Evolutionary conservation across 1,284 basidiomycete species (phyloP).

Genomic region (Apiotrichum gamsii): DNA sequence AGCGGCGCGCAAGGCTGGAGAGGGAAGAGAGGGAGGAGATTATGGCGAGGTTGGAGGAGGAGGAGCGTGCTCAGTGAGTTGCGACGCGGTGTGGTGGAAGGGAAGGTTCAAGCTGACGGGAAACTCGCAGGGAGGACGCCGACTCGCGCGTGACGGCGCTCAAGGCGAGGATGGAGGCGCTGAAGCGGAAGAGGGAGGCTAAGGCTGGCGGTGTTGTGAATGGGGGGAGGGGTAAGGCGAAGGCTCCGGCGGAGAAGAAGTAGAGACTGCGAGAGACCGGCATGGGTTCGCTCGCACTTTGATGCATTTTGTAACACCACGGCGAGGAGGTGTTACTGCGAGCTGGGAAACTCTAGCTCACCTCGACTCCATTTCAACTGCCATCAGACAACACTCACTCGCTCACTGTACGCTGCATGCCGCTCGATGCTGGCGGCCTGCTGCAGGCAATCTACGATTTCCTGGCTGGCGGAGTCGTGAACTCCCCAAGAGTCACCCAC

Average conservation of each 20-base stretch:
- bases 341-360: neutral
- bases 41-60: constrained; percentile 43
- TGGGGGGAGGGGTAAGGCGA: constrained; percentile 4
- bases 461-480: too few species aligned
- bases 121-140: constrained; percentile 42
- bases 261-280: neutral
- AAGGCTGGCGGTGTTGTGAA: constrained; percentile 4
- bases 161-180: constrained; percentile 42
- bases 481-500: too few species aligned
- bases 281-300: neutral
- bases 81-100: too few species aligned
- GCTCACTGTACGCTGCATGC: too few species aligned
- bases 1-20: constrained; percentile 31
- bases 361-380: neutral
- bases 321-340: neutral
- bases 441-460: too few species aligned
- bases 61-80: constrained; percentile 48
- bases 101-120: too few species aligned
- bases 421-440: too few species aligned
- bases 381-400: neutral
- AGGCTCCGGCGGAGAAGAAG: neutral
- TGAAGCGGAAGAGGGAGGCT: constrained; percentile 38
- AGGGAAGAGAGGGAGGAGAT: constrained; percentile 48
- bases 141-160: constrained; percentile 42
- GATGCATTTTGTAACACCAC: neutral